A percentile compares a stretch with the other conserved stretches of the same genome.
phyloP scores from a whole-genome alignment of 2,329 filamentous ascomycete genomes.

The Hysterium pulicare region DNA sequence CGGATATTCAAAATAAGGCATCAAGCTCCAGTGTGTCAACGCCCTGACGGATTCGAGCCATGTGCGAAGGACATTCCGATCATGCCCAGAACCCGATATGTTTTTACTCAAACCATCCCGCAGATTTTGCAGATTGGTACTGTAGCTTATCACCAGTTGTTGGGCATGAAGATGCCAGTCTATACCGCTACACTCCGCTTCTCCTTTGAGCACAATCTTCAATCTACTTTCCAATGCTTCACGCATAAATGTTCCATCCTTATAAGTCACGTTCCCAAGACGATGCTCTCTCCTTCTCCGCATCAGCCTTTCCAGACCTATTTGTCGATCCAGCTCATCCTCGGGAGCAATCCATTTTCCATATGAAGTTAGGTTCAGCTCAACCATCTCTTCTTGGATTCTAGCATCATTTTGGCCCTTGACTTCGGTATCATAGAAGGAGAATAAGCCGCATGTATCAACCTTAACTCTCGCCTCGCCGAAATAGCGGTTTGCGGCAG shows the following conservation, averaged over 20 bases:
- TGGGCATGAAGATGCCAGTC: constrained; percentile 44
- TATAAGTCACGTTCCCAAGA: constrained; percentile 13
- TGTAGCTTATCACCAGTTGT: constrained; percentile 43
- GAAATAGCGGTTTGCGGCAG: constrained; percentile 43
- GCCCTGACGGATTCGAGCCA: constrained; percentile 22
- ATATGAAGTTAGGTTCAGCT: constrained; percentile 42
- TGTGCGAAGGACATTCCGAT: constrained; percentile 9
- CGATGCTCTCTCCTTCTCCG: constrained; percentile 17
- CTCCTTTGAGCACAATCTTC: constrained; percentile 6
- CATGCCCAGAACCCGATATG: constrained; percentile 29
- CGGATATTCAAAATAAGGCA: constrained; percentile 49
- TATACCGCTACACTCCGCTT: constrained; percentile 28
- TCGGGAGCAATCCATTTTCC: constrained; percentile 38
- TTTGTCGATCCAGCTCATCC: constrained; percentile 17
- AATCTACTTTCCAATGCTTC: constrained; percentile 14
- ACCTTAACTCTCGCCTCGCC: constrained; percentile 44
- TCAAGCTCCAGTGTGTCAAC: constrained; percentile 43
- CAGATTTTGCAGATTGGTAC: constrained; percentile 29
- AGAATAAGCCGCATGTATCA: constrained; percentile 44
- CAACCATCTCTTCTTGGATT: constrained; percentile 29
- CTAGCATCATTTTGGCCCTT: constrained; percentile 28
- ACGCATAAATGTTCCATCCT: constrained; percentile 20
- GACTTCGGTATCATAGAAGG: constrained; percentile 44
- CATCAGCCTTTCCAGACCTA: constrained; percentile 29
- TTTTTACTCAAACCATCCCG: constrained; percentile 17